phyloP scores from a whole-genome alignment of 306 rosid genomes.

The Sindora glabra region DNA sequence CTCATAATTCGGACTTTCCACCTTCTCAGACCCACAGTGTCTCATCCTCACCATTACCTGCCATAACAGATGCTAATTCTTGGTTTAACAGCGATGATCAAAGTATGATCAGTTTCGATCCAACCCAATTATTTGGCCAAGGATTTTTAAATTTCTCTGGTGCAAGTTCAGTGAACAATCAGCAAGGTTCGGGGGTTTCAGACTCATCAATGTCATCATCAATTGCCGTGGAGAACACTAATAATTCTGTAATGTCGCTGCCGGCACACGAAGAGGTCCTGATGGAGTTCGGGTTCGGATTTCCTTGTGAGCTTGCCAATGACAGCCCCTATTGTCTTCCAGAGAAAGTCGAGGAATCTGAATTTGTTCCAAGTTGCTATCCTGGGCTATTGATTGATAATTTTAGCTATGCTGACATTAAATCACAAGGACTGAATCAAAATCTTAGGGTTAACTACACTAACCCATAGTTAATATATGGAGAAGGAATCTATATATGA shows the following conservation, averaged over 20 bases:
- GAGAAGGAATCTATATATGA: not conserved
- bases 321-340: no score
- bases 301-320: constrained; percentile 29
- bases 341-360: constrained; percentile 31
- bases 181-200: constrained; percentile 40
- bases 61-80: not conserved
- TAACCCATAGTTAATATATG: no score
- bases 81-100: constrained; percentile 8
- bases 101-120: constrained; percentile 13
- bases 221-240: constrained; percentile 18
- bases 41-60: constrained; percentile 9
- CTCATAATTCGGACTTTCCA: constrained; percentile 11
- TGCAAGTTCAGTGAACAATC: constrained; percentile 21
- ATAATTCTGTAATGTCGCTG: constrained; percentile 6
- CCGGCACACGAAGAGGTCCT: constrained; percentile 22
- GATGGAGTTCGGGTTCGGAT: constrained; percentile 46
- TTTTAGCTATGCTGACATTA: constrained; percentile 27
- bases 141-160: constrained; percentile 21
- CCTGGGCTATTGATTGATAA: constrained; percentile 44
- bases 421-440: constrained; percentile 23
- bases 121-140: not conserved
- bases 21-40: constrained; percentile 15
- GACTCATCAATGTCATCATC: constrained; percentile 33
- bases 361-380: constrained; percentile 15
- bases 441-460: not conserved